Base-by-base conservation (phyloP, 1,284 basidiomycete genomes). In the Singerocomus inundabilis region DNA sequence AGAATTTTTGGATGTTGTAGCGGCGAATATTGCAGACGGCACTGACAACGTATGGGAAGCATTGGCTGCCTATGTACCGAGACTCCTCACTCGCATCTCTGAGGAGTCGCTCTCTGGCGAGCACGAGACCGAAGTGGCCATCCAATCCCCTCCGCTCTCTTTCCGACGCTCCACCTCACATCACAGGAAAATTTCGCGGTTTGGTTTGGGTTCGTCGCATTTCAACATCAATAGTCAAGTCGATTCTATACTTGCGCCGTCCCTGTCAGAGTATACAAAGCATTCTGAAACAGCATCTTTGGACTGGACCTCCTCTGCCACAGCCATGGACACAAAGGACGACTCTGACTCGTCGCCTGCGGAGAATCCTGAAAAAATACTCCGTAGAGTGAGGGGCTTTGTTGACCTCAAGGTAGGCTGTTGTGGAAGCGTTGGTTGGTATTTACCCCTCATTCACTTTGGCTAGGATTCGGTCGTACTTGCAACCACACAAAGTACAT, bases 61-160 rank as follows among this genome's bases (percentile, higher is more conserved):
- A 18, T 40, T 57, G 11, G 18, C 40, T 24, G 6, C 24, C 24
- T n/a, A 42, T 38, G 29, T 50, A 15, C 45, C 55, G 3, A 42
- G 21, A 33, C 39, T 51, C 32, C 54, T 51, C 33, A n/a, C 28
- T 1, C 11, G 29, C 7, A 55, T 55, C 32, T 38, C 54, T 16
- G 45, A 57, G 32, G 56, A 45, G 42, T 50, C 42, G 4, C 32
- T 50, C 3, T 35, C 32, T 7, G 38, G 34, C 10, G 21, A 21
- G 21, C 21, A 36, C 18, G 52, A 46, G 32, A 43, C 39, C 1
- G 36, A 46, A 24, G 26, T 39, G 11, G 34, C 8, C 21, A 21
- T 4, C 21, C 21, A 21, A 21, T 21, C 21, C 21, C 21, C 21
- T 2, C 21, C 4, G 21, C 21, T 21, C 21, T 21, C 21, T 21